Conservation (phyloP, 2,329 filamentous ascomycete species). For the Exophiala xenobiotica region DNA sequence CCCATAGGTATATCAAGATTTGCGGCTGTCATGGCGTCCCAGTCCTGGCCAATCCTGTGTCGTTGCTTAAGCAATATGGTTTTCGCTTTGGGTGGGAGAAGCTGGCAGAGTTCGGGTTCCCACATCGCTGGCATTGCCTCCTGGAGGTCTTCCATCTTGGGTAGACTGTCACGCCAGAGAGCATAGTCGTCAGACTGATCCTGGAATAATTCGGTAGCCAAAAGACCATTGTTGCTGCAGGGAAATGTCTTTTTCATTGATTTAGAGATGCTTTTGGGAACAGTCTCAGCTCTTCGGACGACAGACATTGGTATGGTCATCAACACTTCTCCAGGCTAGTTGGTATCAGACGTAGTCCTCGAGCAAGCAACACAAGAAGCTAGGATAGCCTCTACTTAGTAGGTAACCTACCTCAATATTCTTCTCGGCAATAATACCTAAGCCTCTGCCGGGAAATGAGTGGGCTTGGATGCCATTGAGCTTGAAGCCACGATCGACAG, state of each 20-base stretch:
- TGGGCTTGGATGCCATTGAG: conserved; percentile 10
- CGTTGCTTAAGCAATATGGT: conserved; percentile 9
- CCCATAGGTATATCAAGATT: neutral
- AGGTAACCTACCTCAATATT: conserved; percentile 10
- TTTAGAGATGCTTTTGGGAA: neutral
- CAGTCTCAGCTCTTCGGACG: conserved; percentile 2
- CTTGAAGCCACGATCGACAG: neutral
- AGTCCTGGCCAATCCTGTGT: conserved; percentile 7
- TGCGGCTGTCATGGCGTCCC: conserved; percentile 3
- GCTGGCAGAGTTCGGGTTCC: neutral
- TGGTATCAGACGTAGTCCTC: neutral
- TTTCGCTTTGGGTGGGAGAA: conserved; percentile 5
- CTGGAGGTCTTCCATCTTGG: neutral
- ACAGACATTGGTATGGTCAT: conserved; percentile 7
- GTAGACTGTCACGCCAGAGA: conserved; percentile 10
- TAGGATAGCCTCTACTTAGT: neutral
- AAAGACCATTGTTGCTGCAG: conserved; percentile 13
- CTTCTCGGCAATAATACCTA: conserved; percentile 7
- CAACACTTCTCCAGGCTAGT: conserved; percentile 9
- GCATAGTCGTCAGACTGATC: conserved; percentile 1
- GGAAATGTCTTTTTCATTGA: neutral
- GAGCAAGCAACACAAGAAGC: neutral
- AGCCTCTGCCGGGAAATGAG: conserved; percentile 8
- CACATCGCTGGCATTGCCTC: conserved; percentile 12
- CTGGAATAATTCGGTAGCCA: conserved; percentile 8